Conservation (phyloP, 2,329 filamentous ascomycete species). For the Pyrenophora graminea region DNA sequence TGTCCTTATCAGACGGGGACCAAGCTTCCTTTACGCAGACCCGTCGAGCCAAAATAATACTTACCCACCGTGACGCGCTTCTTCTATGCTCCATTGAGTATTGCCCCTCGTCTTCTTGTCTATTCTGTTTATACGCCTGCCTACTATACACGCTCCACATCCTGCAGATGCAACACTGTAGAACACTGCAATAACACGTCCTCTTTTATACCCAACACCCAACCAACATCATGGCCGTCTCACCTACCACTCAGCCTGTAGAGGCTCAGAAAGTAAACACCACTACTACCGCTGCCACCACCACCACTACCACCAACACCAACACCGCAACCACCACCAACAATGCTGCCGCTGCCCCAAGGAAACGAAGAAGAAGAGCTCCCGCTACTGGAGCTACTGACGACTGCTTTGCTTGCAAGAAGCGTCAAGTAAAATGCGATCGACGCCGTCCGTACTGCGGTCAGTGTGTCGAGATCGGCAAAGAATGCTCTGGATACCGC, state of each 20-base stretch:
- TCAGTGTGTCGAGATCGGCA: constrained; percentile 87
- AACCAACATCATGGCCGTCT: constrained; percentile 38
- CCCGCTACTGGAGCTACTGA: constrained; percentile 86
- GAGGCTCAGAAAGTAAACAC: constrained; percentile 43
- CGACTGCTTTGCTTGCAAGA: constrained; percentile 93
- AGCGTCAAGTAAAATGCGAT: constrained; percentile 83
- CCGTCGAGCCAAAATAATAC: constrained; percentile 45
- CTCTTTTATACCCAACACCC: constrained; percentile 13
- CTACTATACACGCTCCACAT: constrained; percentile 38
- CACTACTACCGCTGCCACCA: constrained; percentile 31
- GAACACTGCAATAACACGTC: constrained; percentile 28
- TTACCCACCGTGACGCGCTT: constrained; percentile 44
- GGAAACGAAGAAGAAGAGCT: constrained; percentile 81
- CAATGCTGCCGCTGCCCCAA: constrained; percentile 43
- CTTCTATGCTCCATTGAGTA: constrained; percentile 45
- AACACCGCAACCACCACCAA: constrained; percentile 18
- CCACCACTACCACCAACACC: constrained; percentile 21
- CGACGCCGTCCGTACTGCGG: constrained; percentile 91
- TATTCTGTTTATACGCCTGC: constrained; percentile 39
- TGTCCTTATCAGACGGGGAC: constrained; percentile 47
- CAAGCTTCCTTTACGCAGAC: constrained; percentile 38
- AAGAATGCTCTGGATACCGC: constrained; percentile 94
- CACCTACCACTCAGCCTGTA: constrained; percentile 37
- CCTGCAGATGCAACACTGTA: constrained; percentile 39
- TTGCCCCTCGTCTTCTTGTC: constrained; percentile 43